Evolutionary conservation across 2,329 filamentous ascomycete species (phyloP).

Genomic region (Zymoseptoria tritici): DNA sequence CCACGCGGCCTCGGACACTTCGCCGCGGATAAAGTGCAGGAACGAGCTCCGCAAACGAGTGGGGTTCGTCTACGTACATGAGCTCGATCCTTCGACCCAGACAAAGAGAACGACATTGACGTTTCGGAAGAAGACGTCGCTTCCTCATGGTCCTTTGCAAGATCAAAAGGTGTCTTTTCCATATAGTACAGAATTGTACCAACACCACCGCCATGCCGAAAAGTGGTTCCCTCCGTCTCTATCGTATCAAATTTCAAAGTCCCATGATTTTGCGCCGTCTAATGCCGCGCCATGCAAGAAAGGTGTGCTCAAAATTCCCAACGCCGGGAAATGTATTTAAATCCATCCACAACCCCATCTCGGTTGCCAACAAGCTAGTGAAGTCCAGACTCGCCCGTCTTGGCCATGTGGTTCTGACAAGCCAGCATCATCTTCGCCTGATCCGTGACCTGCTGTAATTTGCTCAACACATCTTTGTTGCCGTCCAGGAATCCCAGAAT

Average conservation of each 20-base stretch:
- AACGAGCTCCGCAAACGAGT: neutral
- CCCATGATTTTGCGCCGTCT: neutral
- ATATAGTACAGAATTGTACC: neutral
- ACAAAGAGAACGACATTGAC: neutral
- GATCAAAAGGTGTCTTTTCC: neutral
- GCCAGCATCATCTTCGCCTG: constrained; percentile 54
- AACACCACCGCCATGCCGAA: neutral
- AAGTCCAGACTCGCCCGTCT: constrained; percentile 27
- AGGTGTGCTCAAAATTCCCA: neutral
- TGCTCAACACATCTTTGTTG: constrained; percentile 50
- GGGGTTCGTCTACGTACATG: neutral
- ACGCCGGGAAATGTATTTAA: neutral
- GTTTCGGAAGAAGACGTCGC: neutral
- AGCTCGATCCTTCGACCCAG: too few species aligned
- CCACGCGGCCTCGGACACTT: too few species aligned
- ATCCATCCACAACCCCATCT: neutral
- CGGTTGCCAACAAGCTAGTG: neutral
- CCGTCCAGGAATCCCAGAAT: constrained; percentile 56
- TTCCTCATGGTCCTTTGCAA: neutral
- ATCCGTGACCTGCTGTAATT: constrained; percentile 51
- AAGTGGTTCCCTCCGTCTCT: neutral
- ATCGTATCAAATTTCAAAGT: neutral
- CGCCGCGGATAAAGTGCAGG: too few species aligned
- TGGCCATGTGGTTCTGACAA: constrained; percentile 41
- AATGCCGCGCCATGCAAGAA: neutral